Evolutionary conservation across 345 rosid species (phyloP).

Genomic region (Citrus hindsii): DNA sequence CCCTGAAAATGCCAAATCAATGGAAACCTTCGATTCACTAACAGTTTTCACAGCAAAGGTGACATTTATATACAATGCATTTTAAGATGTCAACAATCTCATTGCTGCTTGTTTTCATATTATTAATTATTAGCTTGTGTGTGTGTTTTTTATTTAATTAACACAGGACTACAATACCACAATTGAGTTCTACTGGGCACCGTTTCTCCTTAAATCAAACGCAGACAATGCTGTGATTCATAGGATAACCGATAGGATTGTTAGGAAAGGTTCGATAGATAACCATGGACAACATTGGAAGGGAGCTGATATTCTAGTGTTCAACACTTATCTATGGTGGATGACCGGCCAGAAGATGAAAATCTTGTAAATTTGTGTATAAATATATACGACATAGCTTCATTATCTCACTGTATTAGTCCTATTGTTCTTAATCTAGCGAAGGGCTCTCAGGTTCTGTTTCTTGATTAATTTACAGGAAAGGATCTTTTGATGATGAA

Average conservation of each 20-base stretch:
- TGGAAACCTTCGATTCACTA: constrained; percentile 71
- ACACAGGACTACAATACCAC: constrained; percentile 84
- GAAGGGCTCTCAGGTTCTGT: too few relatives aligned
- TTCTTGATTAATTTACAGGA: constrained; percentile 34
- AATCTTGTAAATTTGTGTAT: constrained; percentile 43
- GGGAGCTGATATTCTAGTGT: constrained; percentile 71
- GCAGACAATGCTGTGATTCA: constrained; percentile 81
- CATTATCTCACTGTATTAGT: background rate
- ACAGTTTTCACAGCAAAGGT: constrained; percentile 92
- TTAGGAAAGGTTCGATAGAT: constrained; percentile 83
- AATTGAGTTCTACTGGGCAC: constrained; percentile 98
- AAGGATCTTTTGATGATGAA: constrained; percentile 78
- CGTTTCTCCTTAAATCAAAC: constrained; percentile 93
- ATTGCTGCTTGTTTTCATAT: background rate
- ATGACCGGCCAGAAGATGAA: constrained; percentile 81
- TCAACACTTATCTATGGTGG: constrained; percentile 97
- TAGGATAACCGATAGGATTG: constrained; percentile 69
- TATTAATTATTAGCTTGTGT: background rate
- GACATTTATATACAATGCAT: too few relatives aligned
- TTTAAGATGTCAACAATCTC: too few relatives aligned
- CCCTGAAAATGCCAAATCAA: constrained; percentile 69
- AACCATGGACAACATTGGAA: constrained; percentile 94
- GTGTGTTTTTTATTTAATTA: background rate
- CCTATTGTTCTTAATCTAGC: background rate
- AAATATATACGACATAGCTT: too few relatives aligned